A percentile compares a stretch with the other conserved stretches of the same genome.
These are phyloP conservation scores for peach (Prunus persica) DNA, from an alignment of 306 rosid species.

Conservation along the genomic window Prunus_persica_NCBIv2 NC_034014.1:27184001-27184500, in stretches of 20 bases:
- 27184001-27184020: background rate
- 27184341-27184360: background rate
- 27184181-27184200: background rate
- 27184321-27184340: background rate
- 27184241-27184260: background rate
- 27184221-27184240: background rate
- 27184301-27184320: background rate
- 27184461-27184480: background rate
- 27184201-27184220: background rate
- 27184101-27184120: background rate
- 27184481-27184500: background rate
- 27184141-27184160: background rate
- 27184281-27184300: background rate
- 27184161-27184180: background rate
- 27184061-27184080: background rate
- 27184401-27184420: background rate
- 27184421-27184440: constrained; percentile 1
- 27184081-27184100: background rate
- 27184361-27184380: constrained; percentile 6
- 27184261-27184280: background rate
- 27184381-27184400: constrained; percentile 5
- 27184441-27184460: background rate
- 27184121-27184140: background rate
- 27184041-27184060: background rate
- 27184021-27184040: background rate